Conservation (phyloP, 129 eudicot species). For the Helichrysum umbraculigerum region DNA sequence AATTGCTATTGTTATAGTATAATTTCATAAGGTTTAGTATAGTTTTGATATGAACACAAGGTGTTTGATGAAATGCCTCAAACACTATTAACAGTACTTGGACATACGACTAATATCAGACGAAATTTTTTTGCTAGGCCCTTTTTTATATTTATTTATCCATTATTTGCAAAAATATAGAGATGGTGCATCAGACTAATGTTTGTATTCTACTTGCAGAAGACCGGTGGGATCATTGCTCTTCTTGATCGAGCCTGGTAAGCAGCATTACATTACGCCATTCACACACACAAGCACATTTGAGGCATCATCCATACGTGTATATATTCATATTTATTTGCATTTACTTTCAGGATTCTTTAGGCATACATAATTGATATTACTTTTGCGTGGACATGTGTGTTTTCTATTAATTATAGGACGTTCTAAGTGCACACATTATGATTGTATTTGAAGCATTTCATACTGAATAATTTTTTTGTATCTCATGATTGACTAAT, state of each 20-base stretch:
- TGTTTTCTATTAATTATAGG: not conserved
- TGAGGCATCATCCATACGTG: not conserved
- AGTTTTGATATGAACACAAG: too few relatives aligned
- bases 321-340: too few relatives aligned
- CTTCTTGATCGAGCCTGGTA: constrained; percentile 98
- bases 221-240: constrained; percentile 96
- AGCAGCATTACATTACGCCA: constrained; percentile 17
- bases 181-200: constrained; percentile 22
- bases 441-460: constrained; percentile 11
- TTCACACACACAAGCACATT: not conserved
- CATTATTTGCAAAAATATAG: not conserved
- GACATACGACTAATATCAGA: too few relatives aligned
- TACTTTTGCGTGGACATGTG: not conserved
- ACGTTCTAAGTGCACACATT: not conserved
- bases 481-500: constrained; percentile 21
- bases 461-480: constrained; percentile 7
- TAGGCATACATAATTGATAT: not conserved
- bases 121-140: too few relatives aligned
- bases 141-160: too few relatives aligned
- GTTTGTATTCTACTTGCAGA: constrained; percentile 51
- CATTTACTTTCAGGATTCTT: not conserved
- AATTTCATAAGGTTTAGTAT: too few relatives aligned
- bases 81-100: too few relatives aligned
- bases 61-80: too few relatives aligned
- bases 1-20: too few relatives aligned